Conservation (phyloP, 257 asterid species). For the Plectranthus barbatus region DNA sequence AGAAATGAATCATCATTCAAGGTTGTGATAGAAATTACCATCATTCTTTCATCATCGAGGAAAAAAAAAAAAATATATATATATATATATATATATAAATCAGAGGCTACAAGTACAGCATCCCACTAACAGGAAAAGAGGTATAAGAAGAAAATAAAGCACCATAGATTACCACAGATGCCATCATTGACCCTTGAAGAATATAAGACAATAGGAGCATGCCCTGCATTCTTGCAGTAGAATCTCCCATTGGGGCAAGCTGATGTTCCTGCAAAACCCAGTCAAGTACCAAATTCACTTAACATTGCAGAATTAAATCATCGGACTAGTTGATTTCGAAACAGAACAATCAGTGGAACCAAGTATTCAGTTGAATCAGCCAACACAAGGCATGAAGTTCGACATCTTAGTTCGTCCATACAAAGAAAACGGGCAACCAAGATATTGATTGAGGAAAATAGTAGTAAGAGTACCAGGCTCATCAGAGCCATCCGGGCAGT, state of each 20-base stretch:
- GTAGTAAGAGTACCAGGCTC: slow-evolving; percentile 69
- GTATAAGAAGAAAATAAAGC: not conserved
- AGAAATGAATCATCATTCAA: not conserved
- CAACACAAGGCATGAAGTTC: not conserved
- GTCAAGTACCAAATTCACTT: slow-evolving; percentile 8
- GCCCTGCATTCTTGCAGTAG: slow-evolving; percentile 83
- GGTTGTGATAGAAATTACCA: not conserved
- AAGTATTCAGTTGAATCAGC: not conserved
- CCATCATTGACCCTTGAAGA: slow-evolving; percentile 96
- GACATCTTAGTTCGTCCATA: not conserved
- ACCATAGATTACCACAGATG: slow-evolving; percentile 61
- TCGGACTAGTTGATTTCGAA: not conserved
- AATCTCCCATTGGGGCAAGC: slow-evolving; percentile 91
- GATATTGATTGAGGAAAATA: not conserved
- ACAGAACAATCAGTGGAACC: not conserved
- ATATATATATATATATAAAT: no score
- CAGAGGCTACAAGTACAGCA: not conserved
- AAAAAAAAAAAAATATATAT: not conserved
- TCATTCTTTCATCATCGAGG: not conserved
- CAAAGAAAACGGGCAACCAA: not conserved
- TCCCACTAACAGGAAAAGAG: not conserved
- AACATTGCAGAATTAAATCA: not conserved
- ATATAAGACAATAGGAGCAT: slow-evolving; percentile 49
- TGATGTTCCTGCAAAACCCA: slow-evolving; percentile 74
- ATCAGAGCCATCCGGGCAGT: slow-evolving; percentile 91